Evolutionary conservation across 176 grass and related monocot species (phyloP).

Genomic region (Oryza glaberrima): DNA sequence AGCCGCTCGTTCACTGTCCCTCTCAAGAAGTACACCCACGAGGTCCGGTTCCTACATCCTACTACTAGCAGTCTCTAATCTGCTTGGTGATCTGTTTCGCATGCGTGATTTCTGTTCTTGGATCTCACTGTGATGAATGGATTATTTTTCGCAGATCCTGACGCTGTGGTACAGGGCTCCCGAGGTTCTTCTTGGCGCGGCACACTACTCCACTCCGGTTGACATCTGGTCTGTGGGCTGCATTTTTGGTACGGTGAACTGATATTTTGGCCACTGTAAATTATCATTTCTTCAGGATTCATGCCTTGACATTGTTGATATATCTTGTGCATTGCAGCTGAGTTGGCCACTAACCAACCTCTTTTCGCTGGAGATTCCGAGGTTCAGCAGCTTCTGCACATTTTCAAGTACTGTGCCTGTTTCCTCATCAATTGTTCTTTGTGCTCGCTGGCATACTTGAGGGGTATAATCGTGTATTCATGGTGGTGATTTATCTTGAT

Average conservation of each 20-base stretch:
- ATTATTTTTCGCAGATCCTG: constrained; percentile 66
- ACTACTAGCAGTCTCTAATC: neutral
- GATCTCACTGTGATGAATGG: neutral
- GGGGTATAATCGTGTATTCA: neutral
- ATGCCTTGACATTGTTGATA: neutral
- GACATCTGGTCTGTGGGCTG: constrained; percentile 98
- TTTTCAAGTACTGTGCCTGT: constrained; percentile 70
- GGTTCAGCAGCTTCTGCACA: constrained; percentile 92
- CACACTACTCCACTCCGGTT: constrained; percentile 86
- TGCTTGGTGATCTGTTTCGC: neutral
- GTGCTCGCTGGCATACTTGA: neutral
- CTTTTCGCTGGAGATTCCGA: constrained; percentile 89
- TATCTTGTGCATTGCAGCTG: constrained; percentile 59
- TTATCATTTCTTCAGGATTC: neutral
- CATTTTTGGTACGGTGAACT: constrained; percentile 74
- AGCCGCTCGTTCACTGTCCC: constrained; percentile 80
- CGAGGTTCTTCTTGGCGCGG: constrained; percentile 87
- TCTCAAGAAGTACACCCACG: constrained; percentile 97
- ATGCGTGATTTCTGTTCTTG: neutral
- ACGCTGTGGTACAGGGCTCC: constrained; percentile 99
- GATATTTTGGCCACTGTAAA: neutral
- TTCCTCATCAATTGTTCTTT: neutral
- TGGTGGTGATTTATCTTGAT: constrained; percentile 4
- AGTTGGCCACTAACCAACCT: constrained; percentile 71
- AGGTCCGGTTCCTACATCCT: constrained; percentile 51